Evolutionary conservation across 2,329 filamentous ascomycete species (phyloP).

Genomic region (Nemania diffusa): DNA sequence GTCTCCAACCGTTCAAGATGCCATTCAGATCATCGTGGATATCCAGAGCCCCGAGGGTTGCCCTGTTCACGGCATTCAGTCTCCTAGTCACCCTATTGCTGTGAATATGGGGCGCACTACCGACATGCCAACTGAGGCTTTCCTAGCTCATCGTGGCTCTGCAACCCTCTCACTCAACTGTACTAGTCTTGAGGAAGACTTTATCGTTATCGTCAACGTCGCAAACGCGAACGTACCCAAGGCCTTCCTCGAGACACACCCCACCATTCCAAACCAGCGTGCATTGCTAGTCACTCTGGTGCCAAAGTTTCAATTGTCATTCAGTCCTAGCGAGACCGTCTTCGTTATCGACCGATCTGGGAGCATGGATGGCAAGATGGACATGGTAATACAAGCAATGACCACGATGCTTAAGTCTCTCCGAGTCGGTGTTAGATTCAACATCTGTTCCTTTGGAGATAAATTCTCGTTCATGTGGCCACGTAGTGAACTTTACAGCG

Average conservation of each 20-base stretch:
- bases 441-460: slow-evolving; percentile 32
- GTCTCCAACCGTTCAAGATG: neutral
- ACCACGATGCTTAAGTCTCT: slow-evolving; percentile 31
- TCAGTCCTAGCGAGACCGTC: slow-evolving; percentile 16
- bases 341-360: slow-evolving; percentile 31
- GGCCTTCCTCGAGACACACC: slow-evolving; percentile 29
- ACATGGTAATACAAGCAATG: slow-evolving; percentile 29
- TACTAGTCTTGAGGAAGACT: slow-evolving; percentile 21
- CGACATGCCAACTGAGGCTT: slow-evolving; percentile 15
- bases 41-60: slow-evolving; percentile 21
- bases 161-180: slow-evolving; percentile 21
- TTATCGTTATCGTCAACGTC: slow-evolving; percentile 17
- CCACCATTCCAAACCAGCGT: slow-evolving; percentile 17
- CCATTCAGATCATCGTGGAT: slow-evolving; percentile 23
- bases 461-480: slow-evolving; percentile 23
- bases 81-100: slow-evolving; percentile 23
- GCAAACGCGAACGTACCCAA: slow-evolving; percentile 16
- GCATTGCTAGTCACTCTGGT: slow-evolving; percentile 24
- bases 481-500: slow-evolving; percentile 20
- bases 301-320: slow-evolving; percentile 19
- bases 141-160: slow-evolving; percentile 18
- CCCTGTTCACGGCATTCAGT: slow-evolving; percentile 19
- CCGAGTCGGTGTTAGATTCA: slow-evolving; percentile 24
- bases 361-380: slow-evolving; percentile 26
- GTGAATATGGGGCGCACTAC: slow-evolving; percentile 23